Conservation (phyloP, 2,329 filamentous ascomycete species). For the Ceratocystis cacaofunesta region DNA sequence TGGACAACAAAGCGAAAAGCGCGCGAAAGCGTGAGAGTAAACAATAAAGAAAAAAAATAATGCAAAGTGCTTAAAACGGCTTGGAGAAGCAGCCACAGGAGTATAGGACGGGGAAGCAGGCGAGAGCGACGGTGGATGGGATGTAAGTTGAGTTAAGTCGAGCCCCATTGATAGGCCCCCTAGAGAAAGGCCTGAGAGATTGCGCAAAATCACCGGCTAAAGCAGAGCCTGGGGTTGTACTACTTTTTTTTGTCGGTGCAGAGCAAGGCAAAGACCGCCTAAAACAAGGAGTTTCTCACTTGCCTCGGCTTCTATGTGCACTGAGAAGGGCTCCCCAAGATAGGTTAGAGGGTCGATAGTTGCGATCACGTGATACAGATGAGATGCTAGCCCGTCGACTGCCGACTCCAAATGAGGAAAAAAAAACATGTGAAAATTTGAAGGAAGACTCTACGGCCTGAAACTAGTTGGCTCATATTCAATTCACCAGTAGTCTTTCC, state of each 20-base stretch:
- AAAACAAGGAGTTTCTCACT: background rate
- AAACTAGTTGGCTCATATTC: too few species aligned
- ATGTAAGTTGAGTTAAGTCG: background rate
- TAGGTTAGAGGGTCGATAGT: background rate
- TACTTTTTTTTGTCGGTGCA: background rate
- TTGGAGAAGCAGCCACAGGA: background rate
- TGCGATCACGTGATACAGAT: background rate
- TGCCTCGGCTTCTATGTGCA: background rate
- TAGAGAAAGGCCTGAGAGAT: background rate
- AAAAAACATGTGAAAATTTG: slow-evolving; percentile 2
- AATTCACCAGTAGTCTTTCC: background rate
- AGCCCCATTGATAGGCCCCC: background rate
- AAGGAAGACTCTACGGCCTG: background rate
- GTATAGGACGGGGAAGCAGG: too few species aligned
- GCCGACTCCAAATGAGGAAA: background rate
- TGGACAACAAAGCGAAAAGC: background rate
- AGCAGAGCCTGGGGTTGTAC: background rate
- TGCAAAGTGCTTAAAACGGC: background rate
- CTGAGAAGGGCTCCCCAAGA: background rate
- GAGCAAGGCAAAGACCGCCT: background rate
- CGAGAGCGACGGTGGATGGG: background rate
- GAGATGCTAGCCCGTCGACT: background rate
- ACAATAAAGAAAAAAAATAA: background rate
- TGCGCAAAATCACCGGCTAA: background rate
- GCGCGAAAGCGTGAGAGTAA: background rate